Conservation (phyloP, 2,329 filamentous ascomycete species). For the Cladorrhinum sp. region DNA sequence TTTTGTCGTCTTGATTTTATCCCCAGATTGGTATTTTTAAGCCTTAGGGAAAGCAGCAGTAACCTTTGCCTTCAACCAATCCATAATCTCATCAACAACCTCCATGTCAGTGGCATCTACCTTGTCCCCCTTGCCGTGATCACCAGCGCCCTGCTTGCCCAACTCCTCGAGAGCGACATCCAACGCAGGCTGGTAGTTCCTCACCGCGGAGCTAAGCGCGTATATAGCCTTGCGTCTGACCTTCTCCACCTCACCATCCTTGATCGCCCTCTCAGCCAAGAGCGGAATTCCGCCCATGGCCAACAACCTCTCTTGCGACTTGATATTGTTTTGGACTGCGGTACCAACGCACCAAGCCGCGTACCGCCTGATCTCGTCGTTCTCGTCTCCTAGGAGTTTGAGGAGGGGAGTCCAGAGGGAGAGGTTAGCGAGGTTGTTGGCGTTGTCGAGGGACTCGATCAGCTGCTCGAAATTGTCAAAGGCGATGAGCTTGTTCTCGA, state of each 20-base stretch:
- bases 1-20: slow-evolving; percentile 7
- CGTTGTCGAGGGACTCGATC: slow-evolving; percentile 91
- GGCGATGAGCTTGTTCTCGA: slow-evolving; percentile 75
- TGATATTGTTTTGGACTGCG: slow-evolving; percentile 92
- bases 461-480: slow-evolving; percentile 96
- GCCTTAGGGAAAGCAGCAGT: slow-evolving; percentile 30
- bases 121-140: slow-evolving; percentile 45
- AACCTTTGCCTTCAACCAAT: slow-evolving; percentile 57
- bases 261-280: slow-evolving; percentile 63
- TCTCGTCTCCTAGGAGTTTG: slow-evolving; percentile 61
- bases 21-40: no score
- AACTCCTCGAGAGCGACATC: slow-evolving; percentile 64
- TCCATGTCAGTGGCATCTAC: slow-evolving; percentile 89
- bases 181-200: slow-evolving; percentile 86
- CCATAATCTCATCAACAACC: slow-evolving; percentile 72
- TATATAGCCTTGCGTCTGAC: slow-evolving; percentile 86
- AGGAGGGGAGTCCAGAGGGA: slow-evolving; percentile 81
- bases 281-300: slow-evolving; percentile 64
- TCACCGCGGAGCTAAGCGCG: slow-evolving; percentile 77
- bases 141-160: slow-evolving; percentile 46
- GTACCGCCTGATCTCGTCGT: slow-evolving; percentile 73
- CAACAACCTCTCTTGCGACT: slow-evolving; percentile 70
- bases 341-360: slow-evolving; percentile 95
- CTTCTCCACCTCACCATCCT: slow-evolving; percentile 55
- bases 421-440: slow-evolving; percentile 82